Evolutionary conservation across 345 rosid genomes (phyloP).

Genomic region (Gossypium longicalyx): DNA sequence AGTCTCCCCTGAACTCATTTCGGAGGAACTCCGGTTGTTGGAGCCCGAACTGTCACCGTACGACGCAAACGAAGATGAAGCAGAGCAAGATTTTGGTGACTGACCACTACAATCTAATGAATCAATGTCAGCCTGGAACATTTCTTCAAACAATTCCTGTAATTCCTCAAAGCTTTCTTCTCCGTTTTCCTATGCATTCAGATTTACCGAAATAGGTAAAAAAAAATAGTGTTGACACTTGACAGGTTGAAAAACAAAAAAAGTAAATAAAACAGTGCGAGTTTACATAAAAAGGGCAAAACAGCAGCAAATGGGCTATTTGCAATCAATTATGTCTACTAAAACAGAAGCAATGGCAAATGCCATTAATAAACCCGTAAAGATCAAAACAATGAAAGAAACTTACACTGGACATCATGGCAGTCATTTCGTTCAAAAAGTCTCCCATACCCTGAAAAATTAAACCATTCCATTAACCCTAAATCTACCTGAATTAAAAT

Average conservation of each 20-base stretch:
- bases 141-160: constrained; percentile 68
- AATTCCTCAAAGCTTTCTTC: constrained; percentile 66
- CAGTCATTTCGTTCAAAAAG: constrained; percentile 81
- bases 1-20: constrained; percentile 28
- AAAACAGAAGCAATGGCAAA: background rate
- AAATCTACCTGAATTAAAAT: background rate
- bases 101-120: constrained; percentile 30
- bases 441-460: constrained; percentile 81
- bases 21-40: constrained; percentile 31
- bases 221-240: background rate
- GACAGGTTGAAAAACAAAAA: background rate
- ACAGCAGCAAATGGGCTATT: constrained; percentile 11
- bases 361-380: background rate
- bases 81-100: constrained; percentile 21
- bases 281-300: background rate
- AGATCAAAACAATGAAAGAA: background rate
- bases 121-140: constrained; percentile 55
- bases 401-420: constrained; percentile 70
- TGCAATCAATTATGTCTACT: constrained; percentile 10
- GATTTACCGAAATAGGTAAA: background rate
- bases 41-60: constrained; percentile 36
- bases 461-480: background rate
- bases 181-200: constrained; percentile 46
- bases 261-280: background rate
- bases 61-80: constrained; percentile 38